Conservation (phyloP, 331 rosid species). For the Rhamnella rubrinervis region DNA sequence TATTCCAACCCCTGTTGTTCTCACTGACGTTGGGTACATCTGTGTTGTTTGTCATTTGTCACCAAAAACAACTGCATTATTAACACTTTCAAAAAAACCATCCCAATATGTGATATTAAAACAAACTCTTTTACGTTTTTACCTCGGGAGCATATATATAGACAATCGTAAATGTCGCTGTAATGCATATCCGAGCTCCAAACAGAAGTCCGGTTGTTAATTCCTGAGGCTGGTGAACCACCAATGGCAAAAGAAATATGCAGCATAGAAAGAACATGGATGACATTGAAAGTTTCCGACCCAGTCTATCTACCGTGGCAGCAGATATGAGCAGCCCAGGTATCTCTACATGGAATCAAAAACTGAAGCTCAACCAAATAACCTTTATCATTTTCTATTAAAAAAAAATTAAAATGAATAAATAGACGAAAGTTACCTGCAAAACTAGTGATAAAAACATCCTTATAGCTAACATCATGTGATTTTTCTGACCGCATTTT, state of each 20-base stretch:
- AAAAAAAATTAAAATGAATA: background rate
- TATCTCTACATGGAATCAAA: slow-evolving; percentile 59
- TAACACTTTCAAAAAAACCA: background rate
- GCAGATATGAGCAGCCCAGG: slow-evolving; percentile 90
- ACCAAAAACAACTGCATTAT: slow-evolving; percentile 18
- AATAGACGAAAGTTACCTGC: slow-evolving; percentile 57
- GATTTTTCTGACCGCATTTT: slow-evolving; percentile 39
- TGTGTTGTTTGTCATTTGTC: slow-evolving; percentile 5
- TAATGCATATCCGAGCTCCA: slow-evolving; percentile 96
- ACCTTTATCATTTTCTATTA: slow-evolving; percentile 14
- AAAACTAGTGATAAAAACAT: slow-evolving; percentile 79
- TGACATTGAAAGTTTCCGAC: slow-evolving; percentile 89
- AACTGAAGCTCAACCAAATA: slow-evolving; percentile 35
- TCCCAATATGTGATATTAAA: background rate
- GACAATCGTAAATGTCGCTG: slow-evolving; percentile 71
- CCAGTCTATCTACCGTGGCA: slow-evolving; percentile 70
- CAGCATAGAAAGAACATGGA: slow-evolving; percentile 72
- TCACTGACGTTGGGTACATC: slow-evolving; percentile 87
- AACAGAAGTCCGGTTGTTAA: slow-evolving; percentile 73
- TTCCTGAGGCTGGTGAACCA: slow-evolving; percentile 53
- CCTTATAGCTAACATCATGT: slow-evolving; percentile 53
- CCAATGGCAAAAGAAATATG: slow-evolving; percentile 75
- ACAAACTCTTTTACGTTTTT: background rate
- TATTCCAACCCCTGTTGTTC: slow-evolving; percentile 91
- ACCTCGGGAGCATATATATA: slow-evolving; percentile 99